phyloP scores from a whole-genome alignment of 352 stramenopile species.

The Peronospora belbahrii region DNA sequence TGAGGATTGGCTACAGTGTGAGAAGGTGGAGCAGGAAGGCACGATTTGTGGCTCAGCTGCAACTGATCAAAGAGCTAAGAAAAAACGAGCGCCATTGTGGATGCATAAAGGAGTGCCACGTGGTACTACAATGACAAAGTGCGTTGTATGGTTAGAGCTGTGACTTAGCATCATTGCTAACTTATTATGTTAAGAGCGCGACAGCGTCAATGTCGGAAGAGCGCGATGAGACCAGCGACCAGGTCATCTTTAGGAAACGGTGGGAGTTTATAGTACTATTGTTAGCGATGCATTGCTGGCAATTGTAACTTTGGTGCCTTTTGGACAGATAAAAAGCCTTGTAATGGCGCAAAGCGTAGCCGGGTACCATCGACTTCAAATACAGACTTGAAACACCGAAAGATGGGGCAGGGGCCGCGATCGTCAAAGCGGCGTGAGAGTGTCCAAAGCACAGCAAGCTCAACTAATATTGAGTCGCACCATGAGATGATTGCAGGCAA shows the following conservation, averaged over 20 bases:
- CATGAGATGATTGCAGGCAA: constrained; percentile 40
- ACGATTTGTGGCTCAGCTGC: not conserved
- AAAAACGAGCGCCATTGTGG: constrained; percentile 13
- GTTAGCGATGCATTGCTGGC: no score
- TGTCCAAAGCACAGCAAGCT: constrained; percentile 27
- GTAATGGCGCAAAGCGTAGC: constrained; percentile 17
- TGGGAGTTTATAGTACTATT: not conserved
- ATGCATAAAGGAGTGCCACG: constrained; percentile 11
- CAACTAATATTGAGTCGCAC: constrained; percentile 10
- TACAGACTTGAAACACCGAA: constrained; percentile 14
- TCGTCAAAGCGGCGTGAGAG: constrained; percentile 20
- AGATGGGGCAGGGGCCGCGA: constrained; percentile 6
- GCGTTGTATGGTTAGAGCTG: not conserved
- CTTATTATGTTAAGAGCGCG: constrained; percentile 8
- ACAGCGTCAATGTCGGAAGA: constrained; percentile 13
- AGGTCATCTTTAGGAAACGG: constrained; percentile 10
- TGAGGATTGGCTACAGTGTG: no score
- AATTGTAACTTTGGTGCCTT: not conserved
- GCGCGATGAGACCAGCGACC: not conserved
- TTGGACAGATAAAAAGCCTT: constrained; percentile 12
- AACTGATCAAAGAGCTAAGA: not conserved
- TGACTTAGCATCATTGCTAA: not conserved
- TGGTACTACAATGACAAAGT: constrained; percentile 11
- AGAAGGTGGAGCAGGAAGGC: no score
- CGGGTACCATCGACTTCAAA: not conserved